These are phyloP conservation scores for Osmanthus fragrans DNA, from an alignment of 257 asterid species.

Conservation along the genomic window DNA sequence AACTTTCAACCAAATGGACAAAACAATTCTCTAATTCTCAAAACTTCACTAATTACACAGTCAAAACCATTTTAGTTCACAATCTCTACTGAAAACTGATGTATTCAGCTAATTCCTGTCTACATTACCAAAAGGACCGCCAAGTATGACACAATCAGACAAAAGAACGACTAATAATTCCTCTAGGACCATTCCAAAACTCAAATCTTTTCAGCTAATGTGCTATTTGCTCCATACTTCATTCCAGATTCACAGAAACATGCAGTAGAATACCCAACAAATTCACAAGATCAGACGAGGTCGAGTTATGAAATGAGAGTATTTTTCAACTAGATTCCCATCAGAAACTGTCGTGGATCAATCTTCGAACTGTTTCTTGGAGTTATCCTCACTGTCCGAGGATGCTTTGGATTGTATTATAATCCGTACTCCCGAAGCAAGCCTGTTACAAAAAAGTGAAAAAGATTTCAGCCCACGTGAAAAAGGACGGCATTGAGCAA, in stretches of 20 bases:
- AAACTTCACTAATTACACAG: no score
- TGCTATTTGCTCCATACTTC: no score
- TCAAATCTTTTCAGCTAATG: background rate
- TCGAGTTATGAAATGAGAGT: background rate
- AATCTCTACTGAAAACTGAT: no score
- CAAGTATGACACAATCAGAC: no score
- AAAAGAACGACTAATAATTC: background rate
- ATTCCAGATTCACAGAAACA: background rate
- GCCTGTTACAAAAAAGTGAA: slow-evolving; percentile 50
- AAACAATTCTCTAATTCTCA: no score
- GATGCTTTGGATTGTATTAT: slow-evolving; percentile 69
- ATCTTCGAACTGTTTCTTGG: slow-evolving; percentile 7
- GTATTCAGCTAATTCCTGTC: no score
- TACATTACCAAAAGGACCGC: no score
- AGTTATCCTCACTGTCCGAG: slow-evolving; percentile 33
- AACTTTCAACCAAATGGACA: no score
- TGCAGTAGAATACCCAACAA: background rate
- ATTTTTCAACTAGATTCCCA: background rate
- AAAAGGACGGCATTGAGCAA: slow-evolving; percentile 5
- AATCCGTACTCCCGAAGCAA: slow-evolving; percentile 99
- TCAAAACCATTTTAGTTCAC: no score
- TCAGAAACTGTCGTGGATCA: background rate
- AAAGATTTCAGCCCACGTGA: slow-evolving; percentile 38
- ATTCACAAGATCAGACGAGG: background rate
- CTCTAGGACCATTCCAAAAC: background rate